phyloP scores from a whole-genome alignment of 116 monocot species.

The Posidonia oceanica region DNA sequence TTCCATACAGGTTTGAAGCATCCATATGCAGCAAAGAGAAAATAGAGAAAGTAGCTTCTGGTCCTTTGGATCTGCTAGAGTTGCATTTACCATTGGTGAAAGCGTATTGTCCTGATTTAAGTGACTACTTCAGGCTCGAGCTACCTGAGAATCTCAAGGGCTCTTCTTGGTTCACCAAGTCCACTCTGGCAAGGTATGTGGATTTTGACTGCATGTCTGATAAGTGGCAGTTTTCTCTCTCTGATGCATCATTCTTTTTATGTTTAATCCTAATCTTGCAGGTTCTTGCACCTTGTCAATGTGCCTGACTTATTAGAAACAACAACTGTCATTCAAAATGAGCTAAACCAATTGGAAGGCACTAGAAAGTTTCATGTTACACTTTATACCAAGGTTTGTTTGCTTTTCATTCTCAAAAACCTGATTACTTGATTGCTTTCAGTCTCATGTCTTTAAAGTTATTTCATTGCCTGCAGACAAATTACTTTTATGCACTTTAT shows the following conservation, averaged over 20 bases:
- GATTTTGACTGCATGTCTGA: not conserved
- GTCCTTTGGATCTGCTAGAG: conserved; percentile 43
- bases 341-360: conserved; percentile 77
- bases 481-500: too few relatives aligned
- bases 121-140: conserved; percentile 43
- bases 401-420: not conserved
- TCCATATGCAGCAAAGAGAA: conserved; percentile 37
- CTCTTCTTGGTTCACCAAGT: conserved; percentile 79
- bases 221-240: not conserved
- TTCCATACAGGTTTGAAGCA: conserved; percentile 58
- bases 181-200: conserved; percentile 44
- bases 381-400: conserved; percentile 70
- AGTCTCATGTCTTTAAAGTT: too few relatives aligned
- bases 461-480: too few relatives aligned
- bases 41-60: conserved; percentile 44
- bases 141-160: conserved; percentile 17
- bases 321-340: conserved; percentile 43
- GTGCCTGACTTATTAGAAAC: conserved; percentile 39
- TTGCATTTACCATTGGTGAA: conserved; percentile 48
- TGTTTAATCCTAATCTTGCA: conserved; percentile 17
- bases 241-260: not conserved
- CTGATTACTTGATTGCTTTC: too few relatives aligned
- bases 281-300: conserved; percentile 67
- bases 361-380: conserved; percentile 79
- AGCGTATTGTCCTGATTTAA: conserved; percentile 11